phyloP scores from a whole-genome alignment of 441 rosid species.

The Breynia disticha region DNA sequence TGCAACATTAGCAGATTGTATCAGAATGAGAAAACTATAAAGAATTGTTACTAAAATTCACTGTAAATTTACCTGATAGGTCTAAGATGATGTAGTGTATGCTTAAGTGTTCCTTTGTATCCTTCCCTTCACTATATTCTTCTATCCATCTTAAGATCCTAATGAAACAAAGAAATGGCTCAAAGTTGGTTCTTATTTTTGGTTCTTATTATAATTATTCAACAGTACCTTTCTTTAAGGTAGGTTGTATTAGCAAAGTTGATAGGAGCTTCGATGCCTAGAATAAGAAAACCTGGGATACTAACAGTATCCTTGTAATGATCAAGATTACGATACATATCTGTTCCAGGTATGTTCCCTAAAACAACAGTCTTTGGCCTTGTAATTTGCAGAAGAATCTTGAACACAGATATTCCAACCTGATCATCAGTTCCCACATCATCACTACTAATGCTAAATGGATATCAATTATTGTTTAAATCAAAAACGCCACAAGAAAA shows the following conservation, averaged over 20 bases:
- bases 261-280: conserved; percentile 74
- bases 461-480: neutral
- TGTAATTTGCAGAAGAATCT: conserved; percentile 76
- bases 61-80: conserved; percentile 53
- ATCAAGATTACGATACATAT: conserved; percentile 59
- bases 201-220: too few relatives aligned
- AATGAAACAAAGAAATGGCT: too few relatives aligned
- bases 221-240: conserved; percentile 64
- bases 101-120: conserved; percentile 33
- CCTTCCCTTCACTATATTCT: conserved; percentile 52
- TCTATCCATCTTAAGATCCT: conserved; percentile 80
- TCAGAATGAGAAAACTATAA: neutral
- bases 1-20: neutral
- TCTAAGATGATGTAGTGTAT: conserved; percentile 58
- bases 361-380: conserved; percentile 64
- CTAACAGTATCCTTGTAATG: conserved; percentile 73
- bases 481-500: neutral
- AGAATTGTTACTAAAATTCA: neutral
- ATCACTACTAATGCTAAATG: too few relatives aligned
- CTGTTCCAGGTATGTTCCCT: conserved; percentile 81
- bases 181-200: too few relatives aligned
- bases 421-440: conserved; percentile 18
- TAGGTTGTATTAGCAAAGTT: conserved; percentile 81
- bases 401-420: conserved; percentile 87
- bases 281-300: conserved; percentile 64